Conservation (phyloP, 495 filamentous ascomycete species). For the Apodospora peruviana region DNA sequence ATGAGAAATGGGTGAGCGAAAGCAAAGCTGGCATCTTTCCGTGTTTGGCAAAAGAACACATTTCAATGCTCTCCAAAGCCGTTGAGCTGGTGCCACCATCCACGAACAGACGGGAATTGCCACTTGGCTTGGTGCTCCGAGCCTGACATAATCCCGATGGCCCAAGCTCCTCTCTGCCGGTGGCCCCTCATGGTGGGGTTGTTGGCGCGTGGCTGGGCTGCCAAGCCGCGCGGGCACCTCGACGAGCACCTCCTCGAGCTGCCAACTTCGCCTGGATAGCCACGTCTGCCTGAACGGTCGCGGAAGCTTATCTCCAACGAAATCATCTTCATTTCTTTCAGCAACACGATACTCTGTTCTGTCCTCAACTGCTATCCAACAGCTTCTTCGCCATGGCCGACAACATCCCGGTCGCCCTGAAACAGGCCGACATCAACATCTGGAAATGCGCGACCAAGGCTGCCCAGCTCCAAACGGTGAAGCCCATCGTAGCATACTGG, state of each 20-base stretch:
- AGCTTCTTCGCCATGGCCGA: constrained; percentile 57
- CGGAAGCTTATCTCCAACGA: too few relatives aligned
- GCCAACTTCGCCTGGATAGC: too few relatives aligned
- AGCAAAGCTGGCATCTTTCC: constrained; percentile 29
- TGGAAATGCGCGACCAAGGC: constrained; percentile 69
- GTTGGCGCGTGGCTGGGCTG: too few relatives aligned
- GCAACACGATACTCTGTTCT: too few relatives aligned
- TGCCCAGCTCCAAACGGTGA: constrained; percentile 73
- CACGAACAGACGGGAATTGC: constrained; percentile 17
- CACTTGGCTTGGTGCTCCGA: background rate
- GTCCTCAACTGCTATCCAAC: too few relatives aligned
- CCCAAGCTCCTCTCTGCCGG: constrained; percentile 20
- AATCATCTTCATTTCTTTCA: too few relatives aligned
- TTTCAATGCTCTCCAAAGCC: constrained; percentile 13
- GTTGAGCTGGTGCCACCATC: constrained; percentile 15
- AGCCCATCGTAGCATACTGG: constrained; percentile 89
- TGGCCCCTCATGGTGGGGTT: too few relatives aligned
- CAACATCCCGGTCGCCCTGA: constrained; percentile 67
- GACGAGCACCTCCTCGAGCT: too few relatives aligned
- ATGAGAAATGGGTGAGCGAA: constrained; percentile 3
- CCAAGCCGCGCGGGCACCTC: too few relatives aligned
- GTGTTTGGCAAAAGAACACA: constrained; percentile 36
- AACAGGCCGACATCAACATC: constrained; percentile 67
- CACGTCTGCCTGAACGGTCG: too few relatives aligned
- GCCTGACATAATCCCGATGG: constrained; percentile 1